Evolutionary conservation across 306 rosid genomes (phyloP), one percentile per base, ranked within the genome.

Genomic region (Benincasa hispida): DNA sequence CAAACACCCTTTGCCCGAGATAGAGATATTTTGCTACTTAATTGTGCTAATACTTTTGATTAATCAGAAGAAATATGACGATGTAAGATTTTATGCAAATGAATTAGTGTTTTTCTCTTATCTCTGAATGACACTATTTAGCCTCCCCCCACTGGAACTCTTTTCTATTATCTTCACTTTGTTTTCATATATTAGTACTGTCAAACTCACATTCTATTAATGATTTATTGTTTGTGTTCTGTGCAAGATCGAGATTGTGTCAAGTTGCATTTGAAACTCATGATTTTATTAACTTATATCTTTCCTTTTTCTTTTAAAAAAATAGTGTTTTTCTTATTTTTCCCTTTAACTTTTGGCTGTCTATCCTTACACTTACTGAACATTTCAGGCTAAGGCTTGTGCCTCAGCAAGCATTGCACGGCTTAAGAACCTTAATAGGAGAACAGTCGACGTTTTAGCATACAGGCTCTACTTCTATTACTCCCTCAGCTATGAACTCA

Each of bases 381-480:
- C 3, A 28, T 17, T 47, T 60, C 76, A 94, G 98, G 97, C 97
- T 37, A 94, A 94, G 81, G 87, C 93, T 75, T 92, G 96, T 82
- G 93, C 97, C 72, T 89, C 97, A 0, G 90, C 91, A 15, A 89
- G 98, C 87, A 88, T 94, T 85, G 88, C 83, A 39, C 92, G 92
- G 80, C 77, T 94, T 41, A 94, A 90, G 86, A 94, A 88, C 74
- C 70, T 89, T 47, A 94, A 94, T 78, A 84, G 96, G 82, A 90
- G 98, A 89, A 94, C 98, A 32, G 87, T 94, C 5, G 97, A 94
- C 83, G 96, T 94, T 74, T 82, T 94, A 59, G 95, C 98, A 27
- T 94, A 97, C 51, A 86, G 98, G 77, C 86, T 94, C 15, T 94
- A 86, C 75, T 94, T 90, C 79, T 94, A 91, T 79, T 94, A 94